phyloP scores from a whole-genome alignment of 345 rosid species.

The Linum trigynum region DNA sequence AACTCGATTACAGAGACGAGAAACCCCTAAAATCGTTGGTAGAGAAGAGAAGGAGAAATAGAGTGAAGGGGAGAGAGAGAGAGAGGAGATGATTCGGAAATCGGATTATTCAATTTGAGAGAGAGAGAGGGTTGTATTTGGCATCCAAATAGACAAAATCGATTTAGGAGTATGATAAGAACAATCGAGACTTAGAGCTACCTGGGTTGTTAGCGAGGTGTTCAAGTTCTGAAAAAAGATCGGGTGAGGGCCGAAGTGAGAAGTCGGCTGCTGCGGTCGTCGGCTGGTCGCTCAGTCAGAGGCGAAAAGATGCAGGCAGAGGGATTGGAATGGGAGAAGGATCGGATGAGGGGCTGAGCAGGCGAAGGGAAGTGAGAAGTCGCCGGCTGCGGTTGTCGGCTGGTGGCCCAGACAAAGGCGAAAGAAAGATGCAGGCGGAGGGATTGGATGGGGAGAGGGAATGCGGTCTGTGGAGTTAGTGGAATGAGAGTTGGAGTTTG shows the following conservation, averaged over 20 bases:
- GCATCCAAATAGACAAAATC: not conserved
- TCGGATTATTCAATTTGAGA: not conserved
- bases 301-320: too few species aligned
- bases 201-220: conserved; percentile 13
- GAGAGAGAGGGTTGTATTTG: too few species aligned
- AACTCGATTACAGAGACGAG: not conserved
- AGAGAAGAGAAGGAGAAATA: not conserved
- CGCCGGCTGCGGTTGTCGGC: too few species aligned
- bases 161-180: not conserved
- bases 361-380: too few species aligned
- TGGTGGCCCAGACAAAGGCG: too few species aligned
- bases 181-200: conserved; percentile 24
- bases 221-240: not conserved
- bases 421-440: too few species aligned
- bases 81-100: conserved; percentile 14
- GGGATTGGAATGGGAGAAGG: too few species aligned
- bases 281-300: conserved; percentile 4
- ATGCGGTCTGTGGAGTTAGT: too few species aligned
- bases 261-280: conserved; percentile 11
- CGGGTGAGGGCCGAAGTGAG: too few species aligned
- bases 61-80: not conserved
- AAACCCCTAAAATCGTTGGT: not conserved
- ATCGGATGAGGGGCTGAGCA: too few species aligned
- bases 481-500: too few species aligned
- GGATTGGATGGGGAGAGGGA: too few species aligned